These are phyloP conservation scores for Lecanicillium sp. DNA, from an alignment of 2,329 filamentous ascomycete species.

Conservation along the genomic window DNA sequence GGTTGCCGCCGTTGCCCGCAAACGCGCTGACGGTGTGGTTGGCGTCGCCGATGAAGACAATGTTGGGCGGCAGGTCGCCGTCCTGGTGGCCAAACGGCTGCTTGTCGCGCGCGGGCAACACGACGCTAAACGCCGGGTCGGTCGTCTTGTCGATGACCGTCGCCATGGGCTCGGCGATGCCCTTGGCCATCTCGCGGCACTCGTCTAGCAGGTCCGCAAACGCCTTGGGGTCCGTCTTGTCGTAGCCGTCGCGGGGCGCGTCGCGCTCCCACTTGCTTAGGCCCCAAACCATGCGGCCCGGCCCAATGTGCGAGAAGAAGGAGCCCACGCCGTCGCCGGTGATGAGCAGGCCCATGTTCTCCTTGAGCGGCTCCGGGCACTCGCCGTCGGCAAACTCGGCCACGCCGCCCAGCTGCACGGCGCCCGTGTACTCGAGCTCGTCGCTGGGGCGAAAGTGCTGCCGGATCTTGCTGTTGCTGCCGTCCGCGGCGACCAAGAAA, in stretches of 20 bases:
- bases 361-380: conserved; percentile 21
- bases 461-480: conserved; percentile 28
- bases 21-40: conserved; percentile 38
- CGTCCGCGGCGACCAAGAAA: conserved; percentile 33
- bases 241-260: conserved; percentile 7
- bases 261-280: conserved; percentile 22
- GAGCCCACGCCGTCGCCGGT: conserved; percentile 25
- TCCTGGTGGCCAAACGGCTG: conserved; percentile 27
- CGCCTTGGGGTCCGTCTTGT: conserved; percentile 12
- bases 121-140: conserved; percentile 22
- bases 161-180: conserved; percentile 25
- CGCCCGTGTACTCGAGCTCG: conserved; percentile 24
- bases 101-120: conserved; percentile 33
- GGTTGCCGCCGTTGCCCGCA: conserved; percentile 35
- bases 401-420: conserved; percentile 24
- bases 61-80: conserved; percentile 7
- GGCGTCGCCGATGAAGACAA: conserved; percentile 36
- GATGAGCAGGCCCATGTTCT: conserved; percentile 26
- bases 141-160: conserved; percentile 26
- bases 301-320: conserved; percentile 32
- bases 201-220: conserved; percentile 19
- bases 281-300: conserved; percentile 28
- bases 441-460: conserved; percentile 25
- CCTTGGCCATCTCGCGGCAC: conserved; percentile 19
- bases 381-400: conserved; percentile 20